Base-by-base conservation (phyloP, 306 rosid species). In the Styphnolobium japonicum region DNA sequence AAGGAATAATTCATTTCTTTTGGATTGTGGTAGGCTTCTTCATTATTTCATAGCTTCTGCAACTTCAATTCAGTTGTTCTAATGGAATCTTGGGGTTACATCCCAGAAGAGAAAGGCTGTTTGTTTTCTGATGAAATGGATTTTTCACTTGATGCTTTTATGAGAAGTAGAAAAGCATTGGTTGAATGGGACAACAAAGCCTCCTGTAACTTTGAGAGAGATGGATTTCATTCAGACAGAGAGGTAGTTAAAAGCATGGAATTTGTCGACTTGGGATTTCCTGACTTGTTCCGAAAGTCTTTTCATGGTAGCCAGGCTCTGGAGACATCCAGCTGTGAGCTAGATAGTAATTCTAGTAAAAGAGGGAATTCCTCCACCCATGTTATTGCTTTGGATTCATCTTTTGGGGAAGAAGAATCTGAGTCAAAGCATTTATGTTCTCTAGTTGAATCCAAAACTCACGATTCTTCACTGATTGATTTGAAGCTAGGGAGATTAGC, bases 51-150 rank as follows among this genome's bases (percentile, higher is more conserved):
- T 27, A 80, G 22, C 42, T 63, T 77, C 74, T 65, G 73, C 43
- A 43, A 18, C 85, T 64, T 67, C 29, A 45, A 52, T 75, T 90
- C 69, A 49, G 31, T 66, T 79, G 66, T 56, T 31, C 31, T 73
- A 42, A 92, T 92, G 97, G 96, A 90, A 85, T 82, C 96, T 73
- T 92, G 97, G 97, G 82, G 85, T 81, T 83, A 79, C 25, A 73
- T 80, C 70, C 76, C 88, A 69, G 97, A 89, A 66, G 94, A 87
- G 82, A 92, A 81, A 75, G 80, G 80, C 72, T 75, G 60, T 82
- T 82, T 92, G 80, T 73, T 88, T 78, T 61, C 86, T 70, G 94
- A 88, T 62, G 94, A 90, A 74, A 80, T 87, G 73, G 97, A 88
- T 61, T 79, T 86, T 76, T 86, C 91, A 42, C 67, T 79, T 22